Base-by-base conservation (phyloP, 371 early-diverging fungal genomes). In the Chytridium lagenaria region DNA sequence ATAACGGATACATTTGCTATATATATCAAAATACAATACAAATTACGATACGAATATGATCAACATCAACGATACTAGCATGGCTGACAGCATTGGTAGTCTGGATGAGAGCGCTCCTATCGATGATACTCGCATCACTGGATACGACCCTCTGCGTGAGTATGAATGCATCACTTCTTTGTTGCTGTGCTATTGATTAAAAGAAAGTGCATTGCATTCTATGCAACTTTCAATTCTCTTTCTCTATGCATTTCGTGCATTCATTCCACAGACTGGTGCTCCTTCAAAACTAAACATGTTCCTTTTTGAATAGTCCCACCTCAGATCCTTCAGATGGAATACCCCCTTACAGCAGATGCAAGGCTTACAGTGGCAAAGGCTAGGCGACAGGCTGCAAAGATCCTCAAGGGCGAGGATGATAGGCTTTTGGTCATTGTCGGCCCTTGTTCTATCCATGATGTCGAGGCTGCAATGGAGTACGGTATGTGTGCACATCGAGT, bases 371-470 rank as follows among this genome's bases (percentile, higher is more conserved):
- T 95, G 52, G 86, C 91, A 40, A 85, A 73, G 37, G 88, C 83
- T 16, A 77, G 90, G 31, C 70, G 76, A 1, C 72, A 75, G 33
- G 78, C 79, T 7, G 74, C 59, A 19, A 69, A 63, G 39, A 90
- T 96, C 68, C 81, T 97, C 65, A 85, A 87, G 67, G 93, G 93
- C 33, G 79, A 90, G 73, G 95, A 96, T 68, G 95, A 97, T 82
- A 88, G 96, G 52, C 76, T 96, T 23, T 80, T 96, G 44, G 91
- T 95, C 61, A 86, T 97, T 76, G 94, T 95, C 16, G 97, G 97
- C 31, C 97, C 97, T 23, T 97, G 97, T 81, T 94, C 94, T 16
- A 95, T 97, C 74, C 97, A 97, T 75, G 94, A 96, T 72, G 86
- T 91, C 50, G 85, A 87, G 52, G 92, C 94, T 59, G 97, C 95